phyloP scores from a whole-genome alignment of 345 rosid genomes.

The Eucalyptus camaldulensis region DNA sequence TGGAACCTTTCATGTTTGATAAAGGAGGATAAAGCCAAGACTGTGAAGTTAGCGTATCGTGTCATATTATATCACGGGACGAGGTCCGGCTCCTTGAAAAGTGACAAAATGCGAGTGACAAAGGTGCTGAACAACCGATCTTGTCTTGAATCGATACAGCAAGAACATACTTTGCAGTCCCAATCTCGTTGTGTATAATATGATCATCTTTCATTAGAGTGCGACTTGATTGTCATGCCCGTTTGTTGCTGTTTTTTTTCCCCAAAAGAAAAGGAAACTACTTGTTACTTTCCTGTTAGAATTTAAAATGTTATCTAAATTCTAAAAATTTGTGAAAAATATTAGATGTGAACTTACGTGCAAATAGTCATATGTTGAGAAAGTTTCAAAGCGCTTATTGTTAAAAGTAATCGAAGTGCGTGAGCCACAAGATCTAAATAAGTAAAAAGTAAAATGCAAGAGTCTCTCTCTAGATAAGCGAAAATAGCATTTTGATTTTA shows the following conservation, averaged over 20 bases:
- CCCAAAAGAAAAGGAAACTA: background rate
- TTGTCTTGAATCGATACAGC: background rate
- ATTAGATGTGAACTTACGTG: background rate
- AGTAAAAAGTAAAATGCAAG: background rate
- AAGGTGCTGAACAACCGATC: background rate
- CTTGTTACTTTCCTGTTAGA: background rate
- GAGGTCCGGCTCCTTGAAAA: background rate
- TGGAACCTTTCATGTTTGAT: background rate
- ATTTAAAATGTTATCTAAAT: background rate
- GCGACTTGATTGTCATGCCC: background rate
- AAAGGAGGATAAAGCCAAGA: background rate
- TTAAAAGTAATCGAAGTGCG: background rate
- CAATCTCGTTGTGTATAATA: background rate
- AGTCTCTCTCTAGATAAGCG: background rate
- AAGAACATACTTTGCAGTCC: background rate
- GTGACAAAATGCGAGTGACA: background rate
- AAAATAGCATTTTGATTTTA: background rate
- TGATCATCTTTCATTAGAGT: background rate
- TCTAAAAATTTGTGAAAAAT: background rate
- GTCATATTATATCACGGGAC: background rate
- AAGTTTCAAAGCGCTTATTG: background rate
- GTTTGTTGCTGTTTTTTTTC: background rate
- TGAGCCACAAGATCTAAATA: background rate
- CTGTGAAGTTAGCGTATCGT: background rate
- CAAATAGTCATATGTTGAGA: background rate